Percentiles rank a stretch among this genome's conserved stretches.
phyloP scores from a whole-genome alignment of 768 basidiomycete genomes.

The Gloeopeniophorella convolvens region DNA sequence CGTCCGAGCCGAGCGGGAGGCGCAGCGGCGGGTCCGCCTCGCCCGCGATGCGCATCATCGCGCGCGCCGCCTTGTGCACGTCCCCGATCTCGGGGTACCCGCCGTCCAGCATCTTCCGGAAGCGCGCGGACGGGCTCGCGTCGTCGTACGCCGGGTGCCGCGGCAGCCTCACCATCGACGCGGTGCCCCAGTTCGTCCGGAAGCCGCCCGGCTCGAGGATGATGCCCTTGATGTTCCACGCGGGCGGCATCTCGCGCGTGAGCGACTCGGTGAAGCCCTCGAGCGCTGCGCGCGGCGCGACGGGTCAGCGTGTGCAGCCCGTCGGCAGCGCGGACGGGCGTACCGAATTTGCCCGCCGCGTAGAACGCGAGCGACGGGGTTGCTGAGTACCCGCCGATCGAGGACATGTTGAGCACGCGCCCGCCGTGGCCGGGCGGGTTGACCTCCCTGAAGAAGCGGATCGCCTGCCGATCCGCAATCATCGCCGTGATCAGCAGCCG shows the following conservation, averaged over 20 bases:
- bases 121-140: neutral
- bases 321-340: neutral
- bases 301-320: neutral
- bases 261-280: slow-evolving; percentile 5
- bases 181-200: neutral
- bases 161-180: neutral
- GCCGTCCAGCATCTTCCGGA: no score
- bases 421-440: slow-evolving; percentile 4
- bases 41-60: no score
- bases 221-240: slow-evolving; percentile 7
- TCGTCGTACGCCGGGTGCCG: neutral
- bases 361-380: slow-evolving; percentile 30
- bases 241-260: slow-evolving; percentile 1
- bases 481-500: no score
- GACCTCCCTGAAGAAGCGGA: neutral
- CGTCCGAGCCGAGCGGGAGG: no score
- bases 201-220: slow-evolving; percentile 9
- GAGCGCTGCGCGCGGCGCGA: neutral
- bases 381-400: slow-evolving; percentile 28
- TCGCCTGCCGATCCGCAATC: no score
- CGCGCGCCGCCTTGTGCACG: no score
- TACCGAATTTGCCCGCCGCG: slow-evolving; percentile 33
- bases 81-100: no score
- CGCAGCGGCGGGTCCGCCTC: no score
- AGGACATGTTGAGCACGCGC: slow-evolving; percentile 1